phyloP scores from a whole-genome alignment of 805 yeast genomes.

The Blastobotrys parvus region DNA sequence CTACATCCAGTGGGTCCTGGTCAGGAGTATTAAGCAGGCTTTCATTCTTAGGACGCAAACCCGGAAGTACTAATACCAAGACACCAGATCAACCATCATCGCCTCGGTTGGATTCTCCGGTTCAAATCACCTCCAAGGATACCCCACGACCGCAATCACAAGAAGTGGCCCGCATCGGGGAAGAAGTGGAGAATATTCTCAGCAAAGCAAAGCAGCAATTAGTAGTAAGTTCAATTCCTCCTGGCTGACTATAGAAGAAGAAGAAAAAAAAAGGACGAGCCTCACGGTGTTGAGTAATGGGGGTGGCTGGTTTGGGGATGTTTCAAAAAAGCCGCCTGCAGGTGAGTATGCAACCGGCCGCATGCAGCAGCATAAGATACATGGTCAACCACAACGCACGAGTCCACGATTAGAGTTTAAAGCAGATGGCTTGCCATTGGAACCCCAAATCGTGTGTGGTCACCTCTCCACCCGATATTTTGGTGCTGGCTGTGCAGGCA shows the following conservation, averaged over 20 bases:
- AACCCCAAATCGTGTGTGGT: background rate
- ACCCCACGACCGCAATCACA: too few species aligned
- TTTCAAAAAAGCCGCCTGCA: too few species aligned
- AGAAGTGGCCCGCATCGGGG: too few species aligned
- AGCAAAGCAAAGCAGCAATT: constrained; percentile 5
- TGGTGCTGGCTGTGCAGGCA: background rate
- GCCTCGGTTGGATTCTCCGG: background rate
- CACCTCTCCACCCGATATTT: background rate
- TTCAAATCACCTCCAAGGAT: background rate
- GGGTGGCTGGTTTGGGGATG: too few species aligned
- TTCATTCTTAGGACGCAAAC: too few species aligned
- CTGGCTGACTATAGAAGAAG: background rate
- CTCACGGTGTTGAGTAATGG: too few species aligned
- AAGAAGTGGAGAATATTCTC: constrained; percentile 3
- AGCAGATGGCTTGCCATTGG: too few species aligned
- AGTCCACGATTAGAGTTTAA: too few species aligned
- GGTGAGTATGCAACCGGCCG: too few species aligned
- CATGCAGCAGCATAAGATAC: too few species aligned
- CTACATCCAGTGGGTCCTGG: too few species aligned
- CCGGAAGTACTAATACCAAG: background rate
- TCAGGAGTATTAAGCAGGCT: background rate
- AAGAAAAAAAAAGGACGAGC: background rate
- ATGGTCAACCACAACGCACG: too few species aligned
- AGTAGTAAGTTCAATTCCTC: constrained; percentile 2
- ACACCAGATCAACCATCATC: background rate